A percentile compares a stretch with the other conserved stretches of the same genome.
Conservation (phyloP, 257 asterid species). For the Echium plantagineum region DNA sequence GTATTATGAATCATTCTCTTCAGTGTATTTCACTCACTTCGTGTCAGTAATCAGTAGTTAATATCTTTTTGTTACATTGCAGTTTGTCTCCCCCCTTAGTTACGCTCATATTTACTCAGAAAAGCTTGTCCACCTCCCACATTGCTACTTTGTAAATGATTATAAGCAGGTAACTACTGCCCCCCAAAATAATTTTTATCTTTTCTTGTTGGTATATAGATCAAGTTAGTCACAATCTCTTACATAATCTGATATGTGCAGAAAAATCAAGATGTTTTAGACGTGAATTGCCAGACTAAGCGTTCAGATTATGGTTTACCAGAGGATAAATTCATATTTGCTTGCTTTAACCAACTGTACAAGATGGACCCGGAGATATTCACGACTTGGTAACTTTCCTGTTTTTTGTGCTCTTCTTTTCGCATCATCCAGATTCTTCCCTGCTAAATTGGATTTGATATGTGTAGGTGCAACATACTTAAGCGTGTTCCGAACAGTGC, state of each 20-base stretch:
- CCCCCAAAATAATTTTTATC: background rate
- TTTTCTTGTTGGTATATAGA: background rate
- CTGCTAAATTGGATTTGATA: slow-evolving; percentile 4
- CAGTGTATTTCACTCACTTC: background rate
- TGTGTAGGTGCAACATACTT: slow-evolving; percentile 91
- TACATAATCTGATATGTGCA: slow-evolving; percentile 13
- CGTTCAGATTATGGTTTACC: slow-evolving; percentile 96
- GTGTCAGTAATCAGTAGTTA: background rate
- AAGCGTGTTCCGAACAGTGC: slow-evolving; percentile 97
- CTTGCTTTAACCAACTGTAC: slow-evolving; percentile 97
- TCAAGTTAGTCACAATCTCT: slow-evolving; percentile 4
- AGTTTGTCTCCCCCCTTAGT: slow-evolving; percentile 87
- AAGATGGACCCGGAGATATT: slow-evolving; percentile 99
- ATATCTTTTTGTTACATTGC: slow-evolving; percentile 13
- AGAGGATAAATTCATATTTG: slow-evolving; percentile 85
- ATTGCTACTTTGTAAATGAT: slow-evolving; percentile 95
- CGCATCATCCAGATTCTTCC: slow-evolving; percentile 2
- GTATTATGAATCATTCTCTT: slow-evolving; percentile 19
- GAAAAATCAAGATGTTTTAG: slow-evolving; percentile 94
- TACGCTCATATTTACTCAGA: slow-evolving; percentile 86
- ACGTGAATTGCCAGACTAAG: slow-evolving; percentile 60
- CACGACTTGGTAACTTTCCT: slow-evolving; percentile 50
- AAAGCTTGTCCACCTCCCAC: slow-evolving; percentile 91
- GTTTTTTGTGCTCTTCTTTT: background rate
- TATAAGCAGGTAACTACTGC: slow-evolving; percentile 72